Percentiles rank a stretch among this genome's conserved stretches.
phyloP scores from a whole-genome alignment of 176 grass and related monocot genomes.

The Guadua angustifolia region DNA sequence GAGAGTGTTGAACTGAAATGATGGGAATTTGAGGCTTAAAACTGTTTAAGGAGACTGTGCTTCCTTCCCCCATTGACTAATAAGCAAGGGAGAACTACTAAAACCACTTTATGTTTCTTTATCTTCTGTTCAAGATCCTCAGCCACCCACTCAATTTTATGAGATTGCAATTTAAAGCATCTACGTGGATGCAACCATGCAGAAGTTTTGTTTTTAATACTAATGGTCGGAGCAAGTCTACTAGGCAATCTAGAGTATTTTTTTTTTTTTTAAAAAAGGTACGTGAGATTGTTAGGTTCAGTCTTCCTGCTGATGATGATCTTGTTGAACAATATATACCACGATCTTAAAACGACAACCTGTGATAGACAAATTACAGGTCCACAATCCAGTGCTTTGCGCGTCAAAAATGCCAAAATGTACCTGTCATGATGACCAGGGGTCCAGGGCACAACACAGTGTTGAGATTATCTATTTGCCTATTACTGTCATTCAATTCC shows the following conservation, averaged over 20 bases:
- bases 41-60: neutral
- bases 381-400: neutral
- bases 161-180: neutral
- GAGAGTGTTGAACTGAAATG: neutral
- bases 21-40: neutral
- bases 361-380: slow-evolving; percentile 35
- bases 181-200: slow-evolving; percentile 29
- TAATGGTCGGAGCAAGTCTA: slow-evolving; percentile 25
- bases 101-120: neutral
- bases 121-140: neutral
- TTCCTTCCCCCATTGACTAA: slow-evolving; percentile 13
- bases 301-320: neutral
- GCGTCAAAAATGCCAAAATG: slow-evolving; percentile 1
- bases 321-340: slow-evolving; percentile 7
- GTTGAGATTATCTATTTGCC: neutral
- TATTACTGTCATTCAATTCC: neutral
- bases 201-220: neutral
- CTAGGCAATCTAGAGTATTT: neutral
- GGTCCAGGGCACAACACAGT: neutral
- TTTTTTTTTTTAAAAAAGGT: neutral
- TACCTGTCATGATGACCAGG: slow-evolving; percentile 36
- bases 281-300: neutral
- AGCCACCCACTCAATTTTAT: neutral
- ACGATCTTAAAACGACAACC: slow-evolving; percentile 9
- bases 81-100: neutral